phyloP scores from a whole-genome alignment of 352 stramenopile species.

The Phytopythium cucurbitacearum region DNA sequence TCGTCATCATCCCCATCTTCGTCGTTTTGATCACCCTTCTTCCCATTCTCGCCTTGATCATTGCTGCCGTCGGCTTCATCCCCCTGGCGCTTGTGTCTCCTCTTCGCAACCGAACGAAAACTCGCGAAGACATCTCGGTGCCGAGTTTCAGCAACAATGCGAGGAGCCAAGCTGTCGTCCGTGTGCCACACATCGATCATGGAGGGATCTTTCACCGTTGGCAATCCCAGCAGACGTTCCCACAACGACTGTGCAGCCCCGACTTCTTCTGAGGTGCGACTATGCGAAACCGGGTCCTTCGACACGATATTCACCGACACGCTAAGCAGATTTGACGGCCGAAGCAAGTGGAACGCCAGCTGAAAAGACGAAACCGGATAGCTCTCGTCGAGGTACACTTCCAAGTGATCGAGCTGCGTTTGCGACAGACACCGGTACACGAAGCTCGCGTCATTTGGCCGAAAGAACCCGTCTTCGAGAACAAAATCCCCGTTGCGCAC shows the following conservation, averaged over 20 bases:
- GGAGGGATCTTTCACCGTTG: constrained; percentile 42
- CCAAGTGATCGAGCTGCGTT: constrained; percentile 49
- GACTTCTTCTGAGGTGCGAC: background rate
- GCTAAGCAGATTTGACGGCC: constrained; percentile 36
- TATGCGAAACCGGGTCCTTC: constrained; percentile 13
- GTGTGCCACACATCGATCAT: constrained; percentile 78
- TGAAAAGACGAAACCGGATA: constrained; percentile 37
- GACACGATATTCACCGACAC: constrained; percentile 46
- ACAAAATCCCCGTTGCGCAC: constrained; percentile 41
- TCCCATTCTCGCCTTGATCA: constrained; percentile 33
- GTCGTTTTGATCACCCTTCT: constrained; percentile 48
- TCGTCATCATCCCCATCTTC: constrained; percentile 57
- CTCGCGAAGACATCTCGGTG: constrained; percentile 53
- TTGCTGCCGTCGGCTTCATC: constrained; percentile 33
- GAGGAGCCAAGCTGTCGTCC: constrained; percentile 41
- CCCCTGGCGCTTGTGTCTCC: constrained; percentile 29
- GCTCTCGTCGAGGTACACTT: constrained; percentile 60
- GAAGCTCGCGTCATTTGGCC: constrained; percentile 56
- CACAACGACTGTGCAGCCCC: constrained; percentile 24
- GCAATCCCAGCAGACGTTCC: constrained; percentile 58
- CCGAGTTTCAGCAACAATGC: constrained; percentile 59
- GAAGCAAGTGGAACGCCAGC: constrained; percentile 43
- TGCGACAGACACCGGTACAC: constrained; percentile 58
- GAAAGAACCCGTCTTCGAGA: constrained; percentile 25
- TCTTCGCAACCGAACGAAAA: constrained; percentile 44